Base-by-base conservation (phyloP, 2,329 filamentous ascomycete species). In the Emmonsiellopsis sp. region DNA sequence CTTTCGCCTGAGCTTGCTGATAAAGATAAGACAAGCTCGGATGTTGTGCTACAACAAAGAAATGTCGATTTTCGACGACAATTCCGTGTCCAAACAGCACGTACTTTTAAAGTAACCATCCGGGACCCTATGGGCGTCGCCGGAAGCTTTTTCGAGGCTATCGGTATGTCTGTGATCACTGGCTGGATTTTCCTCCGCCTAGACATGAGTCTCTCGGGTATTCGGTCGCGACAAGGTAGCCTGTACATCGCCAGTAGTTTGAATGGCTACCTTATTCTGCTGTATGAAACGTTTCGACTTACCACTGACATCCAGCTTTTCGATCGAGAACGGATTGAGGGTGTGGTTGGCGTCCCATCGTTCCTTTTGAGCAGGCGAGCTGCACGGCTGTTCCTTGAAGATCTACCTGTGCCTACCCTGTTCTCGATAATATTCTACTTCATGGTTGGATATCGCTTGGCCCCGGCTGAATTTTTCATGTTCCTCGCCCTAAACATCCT, bases 101-200 rank as follows among this genome's bases (percentile, higher is more conserved):
- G 87, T 10, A 87, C 85, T 0, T 78, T 88, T 61, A 82, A 83
- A 49, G 83, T 85, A 2, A 90, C 87, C 0, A 81, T 85, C 53
- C 78, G 87, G n/a, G 87, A 92, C 61, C 86, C 87, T 0, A 81
- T 90, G 70, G 87, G 87, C 2, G 84, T 90, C 75, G 74, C 80
- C 11, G 85, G 85, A 0, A 84, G 84, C 53, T 71, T 90, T 2
- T 63, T 86, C 2, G 85, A 90, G 65, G 84, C 86, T 0, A 71
- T 87, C 6, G 71, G 79, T 1, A 88, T 91, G 83, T 83, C 81
- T 0, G 70, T 89, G 2, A 80, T 88, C 31, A 82, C 79, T 2
- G 87, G 87, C 0, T 89, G 86, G 74, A 82, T 89, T 34, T 91
- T 88, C 63, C 80, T 81, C 59, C 69, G 82, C 21, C 74, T 90